Evolutionary conservation across 116 monocot genomes (phyloP), one percentile per base, ranked within the genome.

Genomic region (Thalassia testudinum): DNA sequence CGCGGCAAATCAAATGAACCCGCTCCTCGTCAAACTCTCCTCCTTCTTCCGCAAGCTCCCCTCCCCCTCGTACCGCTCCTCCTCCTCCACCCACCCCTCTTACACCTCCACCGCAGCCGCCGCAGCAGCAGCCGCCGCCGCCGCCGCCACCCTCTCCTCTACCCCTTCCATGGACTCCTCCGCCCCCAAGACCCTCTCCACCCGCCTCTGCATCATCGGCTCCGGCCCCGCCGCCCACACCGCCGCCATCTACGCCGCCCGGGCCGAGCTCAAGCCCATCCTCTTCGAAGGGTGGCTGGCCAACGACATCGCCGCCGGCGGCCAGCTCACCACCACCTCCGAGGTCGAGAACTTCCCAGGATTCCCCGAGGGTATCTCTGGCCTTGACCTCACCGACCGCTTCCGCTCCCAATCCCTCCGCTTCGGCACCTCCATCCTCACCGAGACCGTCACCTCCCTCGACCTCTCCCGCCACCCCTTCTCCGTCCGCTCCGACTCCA

Each of bases 341-440:
- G 92, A 92, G 43, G 92, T 92, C 42, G 92, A 86, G 65, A 92
- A 92, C 75, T 86, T 92, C 66, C 92, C 80, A 15, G 86, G 92
- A 1, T 92, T 92, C 44, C 86, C 92, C 1, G 82, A 86, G 0
- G 92, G 87, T 15, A 83, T 92, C 58, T 60, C 73, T n/a, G 86
- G 92, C 28, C 37, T 52, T 27, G 92, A 92, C 1, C 72, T 92
- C 59, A 83, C 77, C 64, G 86, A 92, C 53, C 69, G 67, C 13
- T 92, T 82, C 68, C 77, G 86, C 57, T 67, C 62, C 25, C 92
- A 92, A 49, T 80, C 83, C 23, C 21, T 63, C 7, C 61, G 72
- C 8, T 86, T 92, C 61, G 80, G 83, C 26, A 80, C 86, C 25
- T 19, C 67, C 1, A 86, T 86, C 63, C 66, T 86, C 53, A 44